Conservation (phyloP, 108 stramenopile genomes). For the Epithemia pelagica region DNA sequence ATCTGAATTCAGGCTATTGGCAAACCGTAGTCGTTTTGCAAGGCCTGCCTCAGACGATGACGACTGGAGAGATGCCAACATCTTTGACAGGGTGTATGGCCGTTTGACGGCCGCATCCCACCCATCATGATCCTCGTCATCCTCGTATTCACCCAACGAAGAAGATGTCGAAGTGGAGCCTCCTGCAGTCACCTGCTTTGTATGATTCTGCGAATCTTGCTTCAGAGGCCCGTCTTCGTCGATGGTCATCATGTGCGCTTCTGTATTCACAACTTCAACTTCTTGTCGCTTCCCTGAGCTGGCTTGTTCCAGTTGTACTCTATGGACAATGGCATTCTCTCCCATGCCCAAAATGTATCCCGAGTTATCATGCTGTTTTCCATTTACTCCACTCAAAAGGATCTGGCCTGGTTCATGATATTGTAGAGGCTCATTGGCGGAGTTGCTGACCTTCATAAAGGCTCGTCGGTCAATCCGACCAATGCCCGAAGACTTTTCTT, state of each 20-base stretch:
- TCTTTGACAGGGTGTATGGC: conserved; percentile 53
- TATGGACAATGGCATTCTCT: conserved; percentile 68
- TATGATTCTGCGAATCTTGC: not conserved
- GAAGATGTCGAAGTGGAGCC: conserved; percentile 3
- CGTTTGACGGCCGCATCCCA: conserved; percentile 81
- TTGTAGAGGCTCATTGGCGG: conserved; percentile 49
- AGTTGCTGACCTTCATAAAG: conserved; percentile 66
- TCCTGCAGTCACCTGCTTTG: conserved; percentile 9
- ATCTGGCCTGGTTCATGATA: conserved; percentile 56
- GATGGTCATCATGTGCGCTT: not conserved
- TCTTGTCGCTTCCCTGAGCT: conserved; percentile 13
- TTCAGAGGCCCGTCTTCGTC: not conserved
- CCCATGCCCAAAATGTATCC: conserved; percentile 55
- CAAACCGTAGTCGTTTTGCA: conserved; percentile 58
- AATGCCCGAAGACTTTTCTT: conserved; percentile 23
- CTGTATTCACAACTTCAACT: not conserved
- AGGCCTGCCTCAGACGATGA: conserved; percentile 55
- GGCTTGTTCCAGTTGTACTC: conserved; percentile 32
- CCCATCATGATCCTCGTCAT: not conserved
- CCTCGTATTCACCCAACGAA: not conserved
- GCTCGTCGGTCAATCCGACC: conserved; percentile 35
- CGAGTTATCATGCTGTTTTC: conserved; percentile 12
- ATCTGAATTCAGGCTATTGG: conserved; percentile 57
- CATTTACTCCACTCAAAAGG: conserved; percentile 16
- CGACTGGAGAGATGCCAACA: conserved; percentile 53